Conservation (phyloP, 352 stramenopile species). For the Blastocystis sp. region DNA sequence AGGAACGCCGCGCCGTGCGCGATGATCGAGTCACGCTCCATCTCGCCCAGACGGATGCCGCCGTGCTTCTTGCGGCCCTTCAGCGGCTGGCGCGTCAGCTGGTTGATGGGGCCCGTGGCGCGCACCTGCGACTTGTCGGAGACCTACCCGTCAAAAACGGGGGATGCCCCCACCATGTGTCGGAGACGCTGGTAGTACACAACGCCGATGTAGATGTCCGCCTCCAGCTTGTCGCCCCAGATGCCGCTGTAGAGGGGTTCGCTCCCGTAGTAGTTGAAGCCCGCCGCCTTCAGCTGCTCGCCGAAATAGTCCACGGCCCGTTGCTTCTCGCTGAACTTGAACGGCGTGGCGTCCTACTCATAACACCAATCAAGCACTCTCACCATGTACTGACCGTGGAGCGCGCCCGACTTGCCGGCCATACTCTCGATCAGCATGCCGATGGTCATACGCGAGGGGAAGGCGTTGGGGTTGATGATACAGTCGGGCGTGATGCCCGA, state of each 20-base stretch:
- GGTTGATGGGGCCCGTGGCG: conserved; percentile 93
- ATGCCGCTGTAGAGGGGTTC: conserved; percentile 98
- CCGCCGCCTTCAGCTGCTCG: conserved; percentile 90
- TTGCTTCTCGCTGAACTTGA: conserved; percentile 96
- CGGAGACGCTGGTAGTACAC: conserved; percentile 99
- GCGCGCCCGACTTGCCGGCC: conserved; percentile 94
- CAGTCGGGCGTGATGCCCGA: conserved; percentile 95
- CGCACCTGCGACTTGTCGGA: conserved; percentile 99
- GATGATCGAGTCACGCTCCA: conserved; percentile 97
- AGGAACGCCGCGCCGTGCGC: conserved; percentile 84
- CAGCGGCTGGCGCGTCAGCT: conserved; percentile 96
- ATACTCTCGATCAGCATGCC: conserved; percentile 98
- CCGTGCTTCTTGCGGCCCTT: conserved; percentile 98
- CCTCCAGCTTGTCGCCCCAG: conserved; percentile 94
- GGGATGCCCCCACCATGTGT: conserved; percentile 88
- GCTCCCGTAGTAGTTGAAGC: conserved; percentile 96
- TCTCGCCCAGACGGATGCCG: conserved; percentile 98
- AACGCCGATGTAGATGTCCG: conserved; percentile 99
- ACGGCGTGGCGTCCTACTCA: conserved; percentile 95
- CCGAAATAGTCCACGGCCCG: conserved; percentile 98
- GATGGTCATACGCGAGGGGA: conserved; percentile 96
- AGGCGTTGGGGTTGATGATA: conserved; percentile 98
- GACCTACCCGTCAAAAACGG: neutral
- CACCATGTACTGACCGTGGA: conserved; percentile 87
- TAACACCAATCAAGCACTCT: conserved; percentile 56